Base-by-base conservation (phyloP, 768 basidiomycete genomes). In the Suillus americanus region DNA sequence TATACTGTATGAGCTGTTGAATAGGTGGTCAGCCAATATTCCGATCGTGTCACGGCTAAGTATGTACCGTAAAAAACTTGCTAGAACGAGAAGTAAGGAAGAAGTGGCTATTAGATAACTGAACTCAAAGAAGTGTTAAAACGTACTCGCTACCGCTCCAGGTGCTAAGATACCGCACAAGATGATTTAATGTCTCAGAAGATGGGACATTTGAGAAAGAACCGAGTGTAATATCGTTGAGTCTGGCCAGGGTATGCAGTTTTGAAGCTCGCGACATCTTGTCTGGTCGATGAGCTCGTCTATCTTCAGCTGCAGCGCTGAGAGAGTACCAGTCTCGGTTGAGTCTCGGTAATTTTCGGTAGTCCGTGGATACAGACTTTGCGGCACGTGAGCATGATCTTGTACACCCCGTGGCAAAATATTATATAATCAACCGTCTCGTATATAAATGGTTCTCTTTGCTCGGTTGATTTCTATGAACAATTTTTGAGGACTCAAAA, bases 71-170 rank as follows among this genome's bases (percentile, higher is more conserved):
- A 74, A 93, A 91, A 38, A 92, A 72, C 74, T 93, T 93, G 77
- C 91, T 93, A 71, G 51, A 60, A 41, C 20, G 35, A 48, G 59
- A 16, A 30, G 40, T 23, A 20, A 46, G 62, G 55, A 54, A 54
- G 30, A 57, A 40, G 63, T 68, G 60, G 69, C 33, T 46, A 25
- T 53, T 54, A 45, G 53, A 50, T 45, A 53, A 64, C 35, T 43
- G 28, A 70, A 65, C 62, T 59, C 57, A 55, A 67, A 33, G 65
- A 43, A 40, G 37, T 28, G 38, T 25, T 16, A 40, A 67, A 66
- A 86, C 86, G 74, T 80, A 93, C 92, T 95, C 93, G 85, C 86
- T 92, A 33, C 92, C 92, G 73, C 86, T 89, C 90, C 91, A 94
- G 70, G 92, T 91, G 62, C 89, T 87, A 61, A 94, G 79, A 72